Conservation (phyloP, 768 basidiomycete species). For the Steccherinum ochraceum region DNA sequence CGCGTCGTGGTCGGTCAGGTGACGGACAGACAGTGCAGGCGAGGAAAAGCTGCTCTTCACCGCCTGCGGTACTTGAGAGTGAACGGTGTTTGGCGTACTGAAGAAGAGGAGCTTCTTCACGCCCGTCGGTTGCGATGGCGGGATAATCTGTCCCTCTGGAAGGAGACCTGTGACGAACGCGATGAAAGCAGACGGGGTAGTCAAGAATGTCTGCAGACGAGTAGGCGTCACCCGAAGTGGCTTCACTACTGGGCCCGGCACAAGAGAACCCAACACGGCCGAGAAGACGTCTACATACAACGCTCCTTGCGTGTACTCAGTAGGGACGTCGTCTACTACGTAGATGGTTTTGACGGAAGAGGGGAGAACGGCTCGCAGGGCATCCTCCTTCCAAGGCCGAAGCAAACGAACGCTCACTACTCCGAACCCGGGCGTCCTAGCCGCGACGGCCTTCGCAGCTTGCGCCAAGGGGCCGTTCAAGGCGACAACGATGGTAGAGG, state of each 20-base stretch:
- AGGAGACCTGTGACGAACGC: conserved; percentile 28
- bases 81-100: conserved; percentile 48
- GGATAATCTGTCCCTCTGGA: conserved; percentile 2
- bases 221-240: conserved; percentile 54
- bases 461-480: conserved; percentile 76
- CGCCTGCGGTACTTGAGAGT: conserved; percentile 42
- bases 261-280: conserved; percentile 37
- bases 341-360: conserved; percentile 50
- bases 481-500: conserved; percentile 61
- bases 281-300: conserved; percentile 72
- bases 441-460: conserved; percentile 46
- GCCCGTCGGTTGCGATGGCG: conserved; percentile 19
- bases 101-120: conserved; percentile 54
- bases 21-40: conserved; percentile 34
- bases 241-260: conserved; percentile 37
- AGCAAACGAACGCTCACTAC: conserved; percentile 72
- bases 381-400: conserved; percentile 72
- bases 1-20: conserved; percentile 65
- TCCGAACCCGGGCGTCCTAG: conserved; percentile 44
- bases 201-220: conserved; percentile 46
- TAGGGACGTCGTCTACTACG: conserved; percentile 76
- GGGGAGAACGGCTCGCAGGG: conserved; percentile 58
- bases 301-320: conserved; percentile 50
- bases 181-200: conserved; percentile 35
- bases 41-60: conserved; percentile 50